phyloP scores from a whole-genome alignment of 768 basidiomycete genomes.

The Podaxis pistillaris region DNA sequence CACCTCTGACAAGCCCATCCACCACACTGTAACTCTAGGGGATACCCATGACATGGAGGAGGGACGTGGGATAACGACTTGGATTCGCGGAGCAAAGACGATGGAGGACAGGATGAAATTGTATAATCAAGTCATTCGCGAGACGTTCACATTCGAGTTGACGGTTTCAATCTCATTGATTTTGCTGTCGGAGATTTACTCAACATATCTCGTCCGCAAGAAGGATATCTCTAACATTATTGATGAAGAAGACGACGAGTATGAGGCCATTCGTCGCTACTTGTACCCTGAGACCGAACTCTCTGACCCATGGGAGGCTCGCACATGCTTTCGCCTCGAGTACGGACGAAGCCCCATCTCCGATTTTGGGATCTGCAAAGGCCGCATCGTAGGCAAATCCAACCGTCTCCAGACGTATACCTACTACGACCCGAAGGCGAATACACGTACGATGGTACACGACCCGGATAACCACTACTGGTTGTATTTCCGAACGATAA shows the following conservation, averaged over 20 bases:
- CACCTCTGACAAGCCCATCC: constrained; percentile 25
- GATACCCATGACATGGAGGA: background rate
- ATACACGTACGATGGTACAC: constrained; percentile 35
- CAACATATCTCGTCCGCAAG: constrained; percentile 26
- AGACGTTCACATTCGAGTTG: constrained; percentile 34
- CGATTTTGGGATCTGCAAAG: constrained; percentile 43
- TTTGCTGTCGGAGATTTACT: constrained; percentile 38
- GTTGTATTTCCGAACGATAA: constrained; percentile 45
- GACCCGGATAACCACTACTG: constrained; percentile 48
- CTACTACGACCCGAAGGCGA: constrained; percentile 33
- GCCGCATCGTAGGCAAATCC: constrained; percentile 29
- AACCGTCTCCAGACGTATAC: constrained; percentile 33
- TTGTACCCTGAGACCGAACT: background rate
- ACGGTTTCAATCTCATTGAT: constrained; percentile 30
- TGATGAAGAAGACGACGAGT: background rate
- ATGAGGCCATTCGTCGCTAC: too few relatives aligned
- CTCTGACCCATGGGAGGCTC: background rate
- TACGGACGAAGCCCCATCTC: constrained; percentile 37
- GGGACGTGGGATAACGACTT: background rate
- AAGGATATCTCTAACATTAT: background rate
- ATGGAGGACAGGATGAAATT: constrained; percentile 22
- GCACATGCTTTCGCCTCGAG: constrained; percentile 30
- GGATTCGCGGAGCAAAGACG: constrained; percentile 14
- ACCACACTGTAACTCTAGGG: background rate
- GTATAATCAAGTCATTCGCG: constrained; percentile 25